Conservation (phyloP, 2,329 filamentous ascomycete genomes). For the Claviceps sorghi region DNA sequence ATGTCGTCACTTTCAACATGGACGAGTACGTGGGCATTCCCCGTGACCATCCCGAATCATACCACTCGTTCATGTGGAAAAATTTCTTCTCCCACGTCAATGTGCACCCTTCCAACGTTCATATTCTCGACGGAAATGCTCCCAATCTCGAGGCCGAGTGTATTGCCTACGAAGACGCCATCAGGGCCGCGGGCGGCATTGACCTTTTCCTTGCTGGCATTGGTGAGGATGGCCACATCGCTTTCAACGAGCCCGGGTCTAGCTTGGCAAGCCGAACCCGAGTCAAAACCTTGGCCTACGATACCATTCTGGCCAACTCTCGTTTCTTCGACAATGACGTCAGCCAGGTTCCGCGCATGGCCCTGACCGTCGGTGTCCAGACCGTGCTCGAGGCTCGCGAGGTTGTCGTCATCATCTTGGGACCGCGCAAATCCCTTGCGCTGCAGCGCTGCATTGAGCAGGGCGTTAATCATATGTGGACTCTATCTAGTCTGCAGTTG, state of each 20-base stretch:
- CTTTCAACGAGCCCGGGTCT: slow-evolving; percentile 81
- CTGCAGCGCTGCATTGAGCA: slow-evolving; percentile 70
- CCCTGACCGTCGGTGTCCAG: slow-evolving; percentile 70
- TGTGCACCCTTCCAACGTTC: slow-evolving; percentile 65
- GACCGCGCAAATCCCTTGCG: slow-evolving; percentile 66
- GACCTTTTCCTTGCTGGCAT: slow-evolving; percentile 78
- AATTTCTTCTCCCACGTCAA: slow-evolving; percentile 81
- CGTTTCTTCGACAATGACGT: slow-evolving; percentile 70
- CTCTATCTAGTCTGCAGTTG: slow-evolving; percentile 64
- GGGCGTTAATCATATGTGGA: slow-evolving; percentile 84
- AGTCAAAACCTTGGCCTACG: slow-evolving; percentile 76
- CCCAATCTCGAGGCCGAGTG: slow-evolving; percentile 63
- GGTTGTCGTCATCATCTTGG: slow-evolving; percentile 70
- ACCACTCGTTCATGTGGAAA: slow-evolving; percentile 89
- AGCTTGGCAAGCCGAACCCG: slow-evolving; percentile 63
- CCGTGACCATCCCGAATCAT: slow-evolving; percentile 70
- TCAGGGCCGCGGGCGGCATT: slow-evolving; percentile 60
- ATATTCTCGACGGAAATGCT: slow-evolving; percentile 73
- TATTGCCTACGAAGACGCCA: slow-evolving; percentile 64
- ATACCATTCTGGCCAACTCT: slow-evolving; percentile 75
- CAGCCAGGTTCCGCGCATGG: slow-evolving; percentile 62
- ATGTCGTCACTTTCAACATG: slow-evolving; percentile 92
- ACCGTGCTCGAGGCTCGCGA: slow-evolving; percentile 71
- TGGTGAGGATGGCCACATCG: slow-evolving; percentile 75
- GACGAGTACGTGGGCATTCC: slow-evolving; percentile 80